phyloP scores from a whole-genome alignment of 2,329 filamentous ascomycete genomes.

The Purpureocillium takamizusanense region DNA sequence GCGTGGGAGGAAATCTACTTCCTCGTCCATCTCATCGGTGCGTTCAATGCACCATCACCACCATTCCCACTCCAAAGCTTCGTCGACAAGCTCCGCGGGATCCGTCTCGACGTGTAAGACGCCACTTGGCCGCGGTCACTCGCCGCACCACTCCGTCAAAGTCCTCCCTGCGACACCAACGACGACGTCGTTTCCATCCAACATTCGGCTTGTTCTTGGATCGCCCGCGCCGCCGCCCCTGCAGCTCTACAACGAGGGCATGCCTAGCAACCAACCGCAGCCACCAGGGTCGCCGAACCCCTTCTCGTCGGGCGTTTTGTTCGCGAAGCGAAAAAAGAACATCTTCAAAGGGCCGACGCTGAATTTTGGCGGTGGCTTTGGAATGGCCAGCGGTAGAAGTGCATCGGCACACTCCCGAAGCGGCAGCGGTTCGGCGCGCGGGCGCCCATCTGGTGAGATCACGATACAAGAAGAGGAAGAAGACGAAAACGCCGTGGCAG shows the following conservation, averaged over 20 bases:
- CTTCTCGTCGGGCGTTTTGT: slow-evolving; percentile 56
- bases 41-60: slow-evolving; percentile 82
- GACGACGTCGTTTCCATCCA: slow-evolving; percentile 65
- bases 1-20: slow-evolving; percentile 88
- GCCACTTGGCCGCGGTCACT: slow-evolving; percentile 54
- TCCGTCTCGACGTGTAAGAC: slow-evolving; percentile 64
- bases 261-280: slow-evolving; percentile 34
- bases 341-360: slow-evolving; percentile 74
- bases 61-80: slow-evolving; percentile 87
- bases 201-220: slow-evolving; percentile 70
- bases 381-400: slow-evolving; percentile 21
- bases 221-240: slow-evolving; percentile 41
- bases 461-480: slow-evolving; percentile 63
- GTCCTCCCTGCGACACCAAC: slow-evolving; percentile 89
- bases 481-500: slow-evolving; percentile 41
- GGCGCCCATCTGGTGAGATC: slow-evolving; percentile 63
- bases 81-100: slow-evolving; percentile 77
- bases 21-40: slow-evolving; percentile 87
- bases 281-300: slow-evolving; percentile 48
- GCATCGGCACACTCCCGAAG: slow-evolving; percentile 41
- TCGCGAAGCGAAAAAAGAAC: slow-evolving; percentile 73
- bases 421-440: slow-evolving; percentile 54
- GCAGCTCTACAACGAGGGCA: slow-evolving; percentile 48
- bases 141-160: slow-evolving; percentile 85
- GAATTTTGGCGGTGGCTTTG: slow-evolving; percentile 34